Percentiles rank a stretch among this genome's conserved stretches.
Conservation (phyloP, 192 early-diverging fungal genomes). For the Rhizophagus sp. region DNA sequence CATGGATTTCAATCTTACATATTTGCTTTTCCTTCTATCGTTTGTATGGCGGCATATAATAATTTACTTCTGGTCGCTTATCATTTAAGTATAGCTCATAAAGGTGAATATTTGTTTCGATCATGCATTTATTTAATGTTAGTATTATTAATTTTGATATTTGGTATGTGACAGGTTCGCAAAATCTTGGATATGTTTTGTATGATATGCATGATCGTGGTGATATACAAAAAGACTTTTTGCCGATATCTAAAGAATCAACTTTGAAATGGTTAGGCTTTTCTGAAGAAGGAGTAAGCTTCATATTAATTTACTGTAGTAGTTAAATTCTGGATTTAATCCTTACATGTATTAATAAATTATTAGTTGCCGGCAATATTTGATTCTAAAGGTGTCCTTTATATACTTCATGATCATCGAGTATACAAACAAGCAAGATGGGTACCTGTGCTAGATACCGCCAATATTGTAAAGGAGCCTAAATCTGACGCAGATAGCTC, state of each 20-base stretch:
- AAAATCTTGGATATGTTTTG: slow-evolving; percentile 64
- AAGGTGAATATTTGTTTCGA: slow-evolving; percentile 16
- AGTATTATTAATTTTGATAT: not conserved
- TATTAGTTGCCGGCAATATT: slow-evolving; percentile 68
- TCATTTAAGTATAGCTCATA: slow-evolving; percentile 35
- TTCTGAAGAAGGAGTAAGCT: slow-evolving; percentile 67
- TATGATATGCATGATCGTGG: slow-evolving; percentile 57
- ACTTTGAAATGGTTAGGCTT: slow-evolving; percentile 84
- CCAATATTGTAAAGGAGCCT: not conserved
- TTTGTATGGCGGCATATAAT: slow-evolving; percentile 39
- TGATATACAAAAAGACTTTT: slow-evolving; percentile 53
- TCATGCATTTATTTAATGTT: not conserved
- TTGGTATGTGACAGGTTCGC: slow-evolving; percentile 34
- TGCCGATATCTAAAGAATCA: slow-evolving; percentile 65
- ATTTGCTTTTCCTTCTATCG: slow-evolving; percentile 58
- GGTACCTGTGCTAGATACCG: slow-evolving; percentile 82
- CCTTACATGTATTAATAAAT: slow-evolving; percentile 12
- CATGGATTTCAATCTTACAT: slow-evolving; percentile 81
- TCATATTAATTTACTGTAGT: not conserved
- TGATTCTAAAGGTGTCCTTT: slow-evolving; percentile 79
- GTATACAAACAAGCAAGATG: slow-evolving; percentile 68
- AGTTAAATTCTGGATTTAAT: not conserved
- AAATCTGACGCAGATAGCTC: not conserved
- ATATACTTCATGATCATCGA: slow-evolving; percentile 69
- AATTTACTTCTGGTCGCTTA: slow-evolving; percentile 47